A percentile compares a stretch with the other conserved stretches of the same genome.
Conservation (phyloP, 192 early-diverging fungal species). For the Mortierella hygrophila region DNA sequence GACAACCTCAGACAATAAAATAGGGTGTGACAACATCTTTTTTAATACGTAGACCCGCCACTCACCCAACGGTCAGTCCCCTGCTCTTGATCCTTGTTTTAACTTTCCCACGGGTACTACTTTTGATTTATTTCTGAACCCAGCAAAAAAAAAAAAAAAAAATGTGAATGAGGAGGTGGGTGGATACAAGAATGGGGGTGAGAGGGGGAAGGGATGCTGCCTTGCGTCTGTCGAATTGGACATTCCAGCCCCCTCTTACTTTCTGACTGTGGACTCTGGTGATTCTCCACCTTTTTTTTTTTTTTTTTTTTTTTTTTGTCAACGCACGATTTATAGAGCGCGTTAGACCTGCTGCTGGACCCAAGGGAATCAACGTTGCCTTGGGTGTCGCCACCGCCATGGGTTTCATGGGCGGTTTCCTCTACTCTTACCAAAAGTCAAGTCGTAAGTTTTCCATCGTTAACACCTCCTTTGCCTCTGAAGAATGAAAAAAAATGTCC, state of each 20-base stretch:
- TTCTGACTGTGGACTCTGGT: no score
- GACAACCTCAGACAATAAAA: not conserved
- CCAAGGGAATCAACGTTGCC: constrained; percentile 59
- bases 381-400: constrained; percentile 66
- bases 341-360: constrained; percentile 57
- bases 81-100: not conserved
- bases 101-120: not conserved
- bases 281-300: no score
- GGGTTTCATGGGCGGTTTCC: constrained; percentile 80
- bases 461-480: not conserved
- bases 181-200: not conserved
- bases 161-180: not conserved
- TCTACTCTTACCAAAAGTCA: constrained; percentile 79
- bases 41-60: not conserved
- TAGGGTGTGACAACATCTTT: not conserved
- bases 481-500: not conserved
- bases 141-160: not conserved
- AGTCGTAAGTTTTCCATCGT: constrained; percentile 70
- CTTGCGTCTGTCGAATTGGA: no score
- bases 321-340: constrained; percentile 65
- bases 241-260: no score
- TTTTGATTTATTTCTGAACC: not conserved
- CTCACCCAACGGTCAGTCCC: no score
- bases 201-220: no score
- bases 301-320: not conserved